Evolutionary conservation across 1,284 basidiomycete species (phyloP), one percentile per base, ranked within the genome.

Genomic region (Volvariella volvacea): DNA sequence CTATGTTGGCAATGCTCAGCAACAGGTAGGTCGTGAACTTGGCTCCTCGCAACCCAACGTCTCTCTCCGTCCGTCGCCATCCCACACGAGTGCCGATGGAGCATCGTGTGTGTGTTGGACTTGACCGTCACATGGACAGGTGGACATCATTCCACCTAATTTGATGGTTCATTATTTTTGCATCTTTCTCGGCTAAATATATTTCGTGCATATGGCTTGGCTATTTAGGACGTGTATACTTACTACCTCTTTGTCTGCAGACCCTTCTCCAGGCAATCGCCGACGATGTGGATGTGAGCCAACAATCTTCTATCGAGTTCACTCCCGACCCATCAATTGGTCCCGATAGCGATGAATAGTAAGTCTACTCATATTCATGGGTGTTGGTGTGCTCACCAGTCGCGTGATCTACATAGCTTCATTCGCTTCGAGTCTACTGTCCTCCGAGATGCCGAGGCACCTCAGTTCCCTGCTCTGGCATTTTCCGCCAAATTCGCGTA

Each of bases 401-500:
- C 12, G 12, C 25, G 25, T 28, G 6, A 34, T 30, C 22, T 25
- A 28, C 48, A 12, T 48, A 85, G 84, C 66, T 89, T 89, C 67
- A 72, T 89, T 55, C 85, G 87, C 44, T 69, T 87, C 59, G 74
- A 83, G 48, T 87, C 88, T 0, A 48, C 71, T 33, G 55, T 28
- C 47, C 53, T 75, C 42, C 80, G 71, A 59, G 75, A 83, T 60
- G 42, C 76, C 21, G 55, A 55, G 1, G 61, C 71, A 47, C 62
- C 80, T 14, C 66, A 74, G 41, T 83, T 68, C 63, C 75, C 71
- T 2, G 77, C 76, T 45, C 68, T 83, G 50, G 79, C 87, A 1
- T 93, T 91, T 73, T 90, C 88, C n/a, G 75, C 89, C 48, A 80
- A 80, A 55, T 93, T 91, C 70, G 63, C 64, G 78, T 83, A 58